Evolutionary conservation across 495 filamentous ascomycete species (phyloP).

Genomic region (Daldinia loculata): DNA sequence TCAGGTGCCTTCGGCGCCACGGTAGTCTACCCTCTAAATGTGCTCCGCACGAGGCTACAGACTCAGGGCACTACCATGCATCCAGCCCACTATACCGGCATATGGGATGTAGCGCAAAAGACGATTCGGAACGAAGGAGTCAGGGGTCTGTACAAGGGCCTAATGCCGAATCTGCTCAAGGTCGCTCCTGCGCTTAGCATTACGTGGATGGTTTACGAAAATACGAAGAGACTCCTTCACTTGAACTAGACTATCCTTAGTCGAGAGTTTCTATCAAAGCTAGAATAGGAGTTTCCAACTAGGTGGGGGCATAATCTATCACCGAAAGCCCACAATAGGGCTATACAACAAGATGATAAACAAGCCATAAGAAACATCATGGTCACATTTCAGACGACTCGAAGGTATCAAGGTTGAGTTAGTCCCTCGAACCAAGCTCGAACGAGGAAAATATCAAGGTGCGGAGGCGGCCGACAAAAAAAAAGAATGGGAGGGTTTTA

Average conservation of each 20-base stretch:
- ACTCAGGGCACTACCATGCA: slow-evolving; percentile 93
- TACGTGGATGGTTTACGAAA: slow-evolving; percentile 97
- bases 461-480: not conserved
- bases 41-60: slow-evolving; percentile 91
- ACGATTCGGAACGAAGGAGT: slow-evolving; percentile 85
- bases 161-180: slow-evolving; percentile 96
- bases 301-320: not conserved
- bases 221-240: slow-evolving; percentile 80
- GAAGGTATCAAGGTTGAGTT: not conserved
- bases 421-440: not conserved
- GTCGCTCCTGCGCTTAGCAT: slow-evolving; percentile 97
- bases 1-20: slow-evolving; percentile 95
- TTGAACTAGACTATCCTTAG: slow-evolving; percentile 60
- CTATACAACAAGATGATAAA: not conserved
- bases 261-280: not conserved
- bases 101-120: slow-evolving; percentile 82
- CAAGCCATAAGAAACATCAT: not conserved
- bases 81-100: slow-evolving; percentile 87
- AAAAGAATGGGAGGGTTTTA: slow-evolving; percentile 6
- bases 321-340: not conserved
- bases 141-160: slow-evolving; percentile 89
- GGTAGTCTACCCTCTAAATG: slow-evolving; percentile 93
- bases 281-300: not conserved
- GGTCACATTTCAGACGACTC: not conserved
- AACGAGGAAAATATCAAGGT: not conserved